Evolutionary conservation across 352 stramenopile genomes (phyloP), one percentile per base, ranked within the genome.

Genomic region (Phytophthora kernoviae): DNA sequence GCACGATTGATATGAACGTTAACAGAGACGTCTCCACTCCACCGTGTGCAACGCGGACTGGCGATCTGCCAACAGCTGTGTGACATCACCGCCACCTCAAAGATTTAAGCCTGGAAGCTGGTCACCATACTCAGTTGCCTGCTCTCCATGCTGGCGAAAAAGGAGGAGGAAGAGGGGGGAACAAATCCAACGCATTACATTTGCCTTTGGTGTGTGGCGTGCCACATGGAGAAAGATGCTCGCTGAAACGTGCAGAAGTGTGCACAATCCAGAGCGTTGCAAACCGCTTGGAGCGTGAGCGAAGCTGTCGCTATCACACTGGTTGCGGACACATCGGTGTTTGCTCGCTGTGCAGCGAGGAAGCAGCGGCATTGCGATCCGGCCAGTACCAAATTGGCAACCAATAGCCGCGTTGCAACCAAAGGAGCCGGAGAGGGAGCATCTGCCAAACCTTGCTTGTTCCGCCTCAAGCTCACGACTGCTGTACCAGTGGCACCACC

Each of bases 391-490:
- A n/a, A n/a, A n/a, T n/a, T n/a, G 12, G 15, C 15, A 43, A 21
- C 15, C 4, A 8, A 17, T 17, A 43, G 9, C 12, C n/a, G 37
- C n/a, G 37, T 14, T 11, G 37, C 3, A 43, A 14, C 4, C 33
- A 43, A 68, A 43, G 54, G 47, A 68, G 60, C 60, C 54, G 41
- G 54, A 68, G 37, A 21, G 14, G 12, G 14, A 14, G 33, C 33
- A 21, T 2, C 22, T 26, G 34, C 33, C 45, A 43, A 20, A 58
- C 56, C 59, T 46, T 50, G 46, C 47, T 60, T 59, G 54, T 45
- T 59, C 61, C 61, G 61, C 60, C 53, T 68, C 61, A 54, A 68
- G 59, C 40, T n/a, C 49, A 50, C 59, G 59, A 68, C 30, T 59
- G 60, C 37, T 17, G 12, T n/a, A n/a, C n/a, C n/a, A n/a, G n/a